Evolutionary conservation across 345 rosid genomes (phyloP), one percentile per base, ranked within the genome.

Genomic region (Psidium guajava): DNA sequence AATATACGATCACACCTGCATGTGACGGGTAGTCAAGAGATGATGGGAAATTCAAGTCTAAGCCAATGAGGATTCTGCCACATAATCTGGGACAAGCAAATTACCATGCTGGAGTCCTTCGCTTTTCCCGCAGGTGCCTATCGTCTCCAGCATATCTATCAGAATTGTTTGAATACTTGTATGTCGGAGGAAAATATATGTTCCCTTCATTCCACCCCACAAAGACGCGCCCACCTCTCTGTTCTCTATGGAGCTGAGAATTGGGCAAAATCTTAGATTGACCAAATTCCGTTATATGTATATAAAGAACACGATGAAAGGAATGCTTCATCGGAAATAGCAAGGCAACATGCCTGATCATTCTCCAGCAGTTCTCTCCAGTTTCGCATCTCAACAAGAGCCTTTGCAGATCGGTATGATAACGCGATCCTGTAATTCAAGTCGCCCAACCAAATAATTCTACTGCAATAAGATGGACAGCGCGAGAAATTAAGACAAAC

Each of bases 31-130:
- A 75, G 13, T 54, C 2, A 24, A 55, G 47, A 42, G 32, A 82
- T 47, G 28, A 85, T 84, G 80, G 80, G 80, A 36, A 69, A 69
- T 69, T 36, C 47, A 20, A 36, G 80, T 69, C 80, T 32, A 69
- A 36, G 47, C 47, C 80, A 12, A 9, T 18, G 24, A 69, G 80
- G 8, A 69, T 69, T 36, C 25, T 36, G 47, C 80, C 80, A 36
- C 40, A 36, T 69, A 69, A 69, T 36, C 80, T 69, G 25, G 47
- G 80, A 69, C 80, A 36, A 69, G 47, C 80, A 69, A 69, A 73
- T 64, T 93, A 96, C 99, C 99, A 98, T 28, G 99, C 98, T 3
- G 99, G 99, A 57, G 99, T 98, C 85, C 99, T 93, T 91, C 99
- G 90, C 86, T 98, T 98, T 91, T 91, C 96, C 93, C 93, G 95